Base-by-base conservation (phyloP, 805 yeast genomes). In the Candida nitratophila region DNA sequence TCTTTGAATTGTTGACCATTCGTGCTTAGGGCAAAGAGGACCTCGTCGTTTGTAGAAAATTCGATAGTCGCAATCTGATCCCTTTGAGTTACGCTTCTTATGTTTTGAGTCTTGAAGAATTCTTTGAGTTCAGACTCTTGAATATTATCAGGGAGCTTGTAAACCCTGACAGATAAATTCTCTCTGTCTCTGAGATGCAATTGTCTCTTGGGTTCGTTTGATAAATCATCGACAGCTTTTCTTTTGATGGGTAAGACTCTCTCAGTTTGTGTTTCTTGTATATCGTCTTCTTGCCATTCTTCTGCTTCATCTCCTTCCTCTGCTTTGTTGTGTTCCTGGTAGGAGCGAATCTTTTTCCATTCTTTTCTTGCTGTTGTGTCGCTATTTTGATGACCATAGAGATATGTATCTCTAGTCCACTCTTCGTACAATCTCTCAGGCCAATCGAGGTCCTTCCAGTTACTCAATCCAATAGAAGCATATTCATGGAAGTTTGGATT, bases 91-190 rank as follows among this genome's bases (percentile, higher is more conserved):
- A 77, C 50, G 16, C 69, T 69, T 30, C 60, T 54, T 3, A 81
- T 69, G 1, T 93, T 95, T 61, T 90, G 86, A 24, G 77, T 83
- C 33, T 59, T 47, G 55, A 86, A 83, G 42, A 76, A 71, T 1
- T 54, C 51, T 2, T 50, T 43, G 1, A 84, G 41, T 3, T 68
- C 66, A 2, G 51, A 46, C 41, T 75, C 75, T 10, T 69, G 63
- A 2, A 63, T 56, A 8, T 60, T 55, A 0, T 45, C 32, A 0
- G 83, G 74, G 3, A 85, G 50, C 34, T 75, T 70, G 1, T 63
- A 56, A 0, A 83, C 79, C n/a, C 77, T 60, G 0, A 85, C 72
- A 0, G 85, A 70, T 15, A 70, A 65, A 22, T 73, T 63, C 59
- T 86, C 95, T 53, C 95, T 61, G 44, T 77, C 75, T 50, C 86